These are phyloP conservation scores for Epithemia pelagica DNA, from an alignment of 108 stramenopile species.

Conservation along the genomic window DNA sequence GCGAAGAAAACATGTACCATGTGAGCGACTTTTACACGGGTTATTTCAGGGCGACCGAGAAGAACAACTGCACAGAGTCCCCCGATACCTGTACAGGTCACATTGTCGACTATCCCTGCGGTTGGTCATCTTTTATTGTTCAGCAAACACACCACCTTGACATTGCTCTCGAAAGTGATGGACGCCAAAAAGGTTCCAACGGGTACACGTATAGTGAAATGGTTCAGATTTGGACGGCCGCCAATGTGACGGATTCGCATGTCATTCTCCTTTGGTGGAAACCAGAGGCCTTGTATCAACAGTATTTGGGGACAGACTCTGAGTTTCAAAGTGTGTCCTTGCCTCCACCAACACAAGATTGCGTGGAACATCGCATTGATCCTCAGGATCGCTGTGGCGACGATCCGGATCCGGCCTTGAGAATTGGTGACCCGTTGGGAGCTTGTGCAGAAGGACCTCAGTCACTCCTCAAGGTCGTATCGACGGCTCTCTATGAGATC, in stretches of 20 bases:
- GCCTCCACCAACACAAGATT: constrained; percentile 21
- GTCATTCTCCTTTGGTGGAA: constrained; percentile 17
- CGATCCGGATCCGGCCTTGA: background rate
- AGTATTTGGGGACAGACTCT: constrained; percentile 25
- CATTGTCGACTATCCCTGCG: constrained; percentile 23
- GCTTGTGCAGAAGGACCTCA: constrained; percentile 20
- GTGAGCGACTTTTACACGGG: constrained; percentile 24
- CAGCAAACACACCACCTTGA: constrained; percentile 3
- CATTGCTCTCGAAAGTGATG: constrained; percentile 10
- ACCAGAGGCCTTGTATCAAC: constrained; percentile 13
- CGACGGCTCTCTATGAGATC: background rate
- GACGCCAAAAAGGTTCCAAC: background rate
- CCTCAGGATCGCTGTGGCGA: constrained; percentile 7
- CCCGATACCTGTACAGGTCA: constrained; percentile 26
- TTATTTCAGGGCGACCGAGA: constrained; percentile 29
- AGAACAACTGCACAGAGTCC: constrained; percentile 22
- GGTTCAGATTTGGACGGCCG: constrained; percentile 14
- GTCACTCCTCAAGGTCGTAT: background rate
- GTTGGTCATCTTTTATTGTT: constrained; percentile 2
- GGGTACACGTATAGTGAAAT: constrained; percentile 12
- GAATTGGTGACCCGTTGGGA: constrained; percentile 14
- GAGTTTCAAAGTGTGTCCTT: constrained; percentile 19
- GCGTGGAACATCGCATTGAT: constrained; percentile 8
- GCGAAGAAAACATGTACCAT: constrained; percentile 8
- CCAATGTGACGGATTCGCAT: constrained; percentile 13